A percentile compares a stretch with the other conserved stretches of the same genome.
Evolutionary conservation across 1,139 yeast species (phyloP).

Genomic region (Pneumocystis oryctolagi): DNA sequence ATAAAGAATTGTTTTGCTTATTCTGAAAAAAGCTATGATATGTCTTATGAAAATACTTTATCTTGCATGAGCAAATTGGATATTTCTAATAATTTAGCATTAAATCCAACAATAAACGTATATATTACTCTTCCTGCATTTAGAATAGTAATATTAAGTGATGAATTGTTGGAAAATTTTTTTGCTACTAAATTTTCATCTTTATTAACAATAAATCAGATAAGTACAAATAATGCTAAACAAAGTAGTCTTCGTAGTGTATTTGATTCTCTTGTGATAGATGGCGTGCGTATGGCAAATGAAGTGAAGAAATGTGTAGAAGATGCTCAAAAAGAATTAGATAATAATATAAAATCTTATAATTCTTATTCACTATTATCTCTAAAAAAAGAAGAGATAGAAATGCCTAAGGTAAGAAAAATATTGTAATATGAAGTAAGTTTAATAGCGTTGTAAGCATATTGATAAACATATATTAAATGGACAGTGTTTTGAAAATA

Average conservation of each 20-base stretch:
- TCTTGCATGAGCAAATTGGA: constrained; percentile 5
- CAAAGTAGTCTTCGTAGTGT: constrained; percentile 56
- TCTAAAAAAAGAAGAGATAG: background rate
- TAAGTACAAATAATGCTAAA: constrained; percentile 30
- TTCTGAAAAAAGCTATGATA: constrained; percentile 29
- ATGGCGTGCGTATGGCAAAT: constrained; percentile 75
- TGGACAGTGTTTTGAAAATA: background rate
- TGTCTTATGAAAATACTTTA: background rate
- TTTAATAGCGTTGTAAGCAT: background rate
- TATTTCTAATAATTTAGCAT: constrained; percentile 48
- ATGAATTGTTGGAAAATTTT: constrained; percentile 77
- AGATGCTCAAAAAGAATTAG: background rate
- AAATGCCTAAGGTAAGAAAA: background rate
- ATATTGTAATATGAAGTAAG: background rate
- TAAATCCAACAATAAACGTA: constrained; percentile 66
- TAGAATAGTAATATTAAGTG: constrained; percentile 87
- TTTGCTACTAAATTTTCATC: constrained; percentile 48
- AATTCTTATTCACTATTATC: background rate
- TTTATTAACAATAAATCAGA: constrained; percentile 57
- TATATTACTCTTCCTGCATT: constrained; percentile 73
- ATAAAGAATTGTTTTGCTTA: constrained; percentile 81
- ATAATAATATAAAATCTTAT: background rate
- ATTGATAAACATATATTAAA: background rate
- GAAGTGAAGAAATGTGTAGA: background rate
- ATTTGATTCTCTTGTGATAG: constrained; percentile 83